Conservation (phyloP, 2,329 filamentous ascomycete species). For the Aspergillus amoenus region DNA sequence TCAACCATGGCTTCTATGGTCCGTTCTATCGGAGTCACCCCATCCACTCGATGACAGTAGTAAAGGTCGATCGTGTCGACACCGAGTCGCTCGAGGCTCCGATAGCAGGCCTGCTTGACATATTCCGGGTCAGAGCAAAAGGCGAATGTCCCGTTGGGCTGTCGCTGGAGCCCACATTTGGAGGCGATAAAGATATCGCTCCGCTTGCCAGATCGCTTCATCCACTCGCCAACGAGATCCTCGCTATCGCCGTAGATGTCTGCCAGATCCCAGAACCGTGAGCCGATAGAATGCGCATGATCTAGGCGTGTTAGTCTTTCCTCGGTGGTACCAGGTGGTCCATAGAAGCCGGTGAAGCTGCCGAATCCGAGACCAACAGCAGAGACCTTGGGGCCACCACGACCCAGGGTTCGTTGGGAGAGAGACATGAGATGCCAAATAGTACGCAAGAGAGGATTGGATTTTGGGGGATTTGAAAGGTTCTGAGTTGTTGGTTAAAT, state of each 20-base stretch:
- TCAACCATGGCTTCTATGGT: constrained; percentile 46
- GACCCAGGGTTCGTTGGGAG: constrained; percentile 10
- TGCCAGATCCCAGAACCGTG: constrained; percentile 34
- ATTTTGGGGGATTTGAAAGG: background rate
- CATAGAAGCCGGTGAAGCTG: constrained; percentile 15
- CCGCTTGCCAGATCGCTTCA: constrained; percentile 35
- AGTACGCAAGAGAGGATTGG: background rate
- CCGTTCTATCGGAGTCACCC: constrained; percentile 45
- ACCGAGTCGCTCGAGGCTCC: constrained; percentile 37
- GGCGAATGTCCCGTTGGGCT: constrained; percentile 15
- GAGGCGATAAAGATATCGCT: constrained; percentile 43
- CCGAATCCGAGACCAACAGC: constrained; percentile 25
- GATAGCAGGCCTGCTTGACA: constrained; percentile 34
- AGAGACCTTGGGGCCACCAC: constrained; percentile 20
- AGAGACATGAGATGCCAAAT: background rate
- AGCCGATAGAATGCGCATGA: constrained; percentile 30
- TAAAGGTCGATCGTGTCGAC: constrained; percentile 44
- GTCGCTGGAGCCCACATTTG: constrained; percentile 26
- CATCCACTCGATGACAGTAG: constrained; percentile 47
- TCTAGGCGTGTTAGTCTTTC: constrained; percentile 26
- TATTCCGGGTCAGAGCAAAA: constrained; percentile 40
- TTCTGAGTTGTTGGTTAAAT: background rate
- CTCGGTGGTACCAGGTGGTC: constrained; percentile 14
- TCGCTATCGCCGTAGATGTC: constrained; percentile 34
- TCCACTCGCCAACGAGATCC: constrained; percentile 38